Evolutionary conservation across 768 basidiomycete genomes (phyloP), one percentile per base, ranked within the genome.

Genomic region (Cystobasidium ongulense): DNA sequence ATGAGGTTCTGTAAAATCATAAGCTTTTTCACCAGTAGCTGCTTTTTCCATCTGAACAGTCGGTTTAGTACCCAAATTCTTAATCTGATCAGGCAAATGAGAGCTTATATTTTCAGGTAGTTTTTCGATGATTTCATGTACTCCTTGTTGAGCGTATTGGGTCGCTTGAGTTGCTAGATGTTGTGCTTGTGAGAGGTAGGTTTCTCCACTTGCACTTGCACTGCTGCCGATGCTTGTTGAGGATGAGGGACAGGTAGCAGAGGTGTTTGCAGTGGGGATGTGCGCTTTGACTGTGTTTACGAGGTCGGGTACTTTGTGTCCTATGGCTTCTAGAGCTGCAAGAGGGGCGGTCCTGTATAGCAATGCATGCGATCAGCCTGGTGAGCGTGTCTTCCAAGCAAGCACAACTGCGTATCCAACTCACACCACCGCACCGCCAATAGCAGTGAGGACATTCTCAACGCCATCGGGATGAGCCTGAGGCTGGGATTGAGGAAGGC

Each of bases 1-100:
- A 31, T 67, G 65, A 35, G 65, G 41, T 50, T 67, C 8, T 1
- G 65, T 67, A 41, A 67, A 67, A 50, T 46, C 65, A 52, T 18
- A 25, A 3, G 27, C 65, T 50, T 50, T n/a, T 52, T 25, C 65
- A 8, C 27, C 31, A 33, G 43, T n/a, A 53, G 50, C 39, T 4
- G 65, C 43, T 25, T 36, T 41, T 8, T 67, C 5, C 2, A 29
- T 10, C 27, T 59, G 57, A 17, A 31, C 65, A 53, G 25, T 25
- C 63, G 65, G 27, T 29, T 53, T 43, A 39, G 65, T 4, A 50
- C 27, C 46, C 11, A 50, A 41, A 27, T 50, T 53, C 21, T 36
- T 67, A 29, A 67, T 46, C 21, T 33, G 31, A 2, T 29, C 50
- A 23, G 65, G 65, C 21, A 67, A 18, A 29, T 50, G 21, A 29